Base-by-base conservation (phyloP, 129 eudicot genomes). In the Smallanthus sonchifolius region DNA sequence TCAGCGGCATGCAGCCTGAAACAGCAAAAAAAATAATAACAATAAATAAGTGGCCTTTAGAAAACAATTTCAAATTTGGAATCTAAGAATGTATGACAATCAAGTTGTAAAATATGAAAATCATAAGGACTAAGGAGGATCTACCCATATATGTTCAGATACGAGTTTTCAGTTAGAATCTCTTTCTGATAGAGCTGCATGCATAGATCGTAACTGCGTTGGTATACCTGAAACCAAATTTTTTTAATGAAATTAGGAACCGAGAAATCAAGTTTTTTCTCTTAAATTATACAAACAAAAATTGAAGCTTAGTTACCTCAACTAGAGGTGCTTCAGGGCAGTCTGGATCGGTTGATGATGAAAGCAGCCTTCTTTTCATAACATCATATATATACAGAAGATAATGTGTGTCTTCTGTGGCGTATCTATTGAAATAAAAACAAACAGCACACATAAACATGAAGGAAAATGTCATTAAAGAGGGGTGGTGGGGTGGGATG, bases 371-470 rank as follows among this genome's bases (percentile, higher is more conserved):
- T 39, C 52, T 64, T 87, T 87, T 86, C 96, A 90, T 88, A 19
- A 86, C 57, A 88, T 94, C 97, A 37, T 90, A 94, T 57, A 90
- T 94, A 77, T 88, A 85, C 83, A 94, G 56, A 75, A 94, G 89
- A 78, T 94, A 94, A 83, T 94, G 98, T 37, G 98, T 94, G 69
- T 94, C 98, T 73, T 94, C 98, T 81, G 91, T 86, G 32, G 96
- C 98, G 85, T 94, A 94, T 80, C 97, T 93, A 83, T 76, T 16
- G 15, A 65, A 47, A 85, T 16, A 48, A 32, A 62, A 43, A 61
- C 17, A 49, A 20, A 49, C 39, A 1, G 35, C 38, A 73, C 38
- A 57, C 55, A 59, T 69, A 44, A 77, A 56, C 51, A 54, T 6
- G 6, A 66, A 17, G 6, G 28, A 35, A 64, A 65, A 16, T 9